These are phyloP conservation scores for Melastoma malabathricum DNA, from an alignment of 345 rosid species.

Conservation along the genomic window DNA sequence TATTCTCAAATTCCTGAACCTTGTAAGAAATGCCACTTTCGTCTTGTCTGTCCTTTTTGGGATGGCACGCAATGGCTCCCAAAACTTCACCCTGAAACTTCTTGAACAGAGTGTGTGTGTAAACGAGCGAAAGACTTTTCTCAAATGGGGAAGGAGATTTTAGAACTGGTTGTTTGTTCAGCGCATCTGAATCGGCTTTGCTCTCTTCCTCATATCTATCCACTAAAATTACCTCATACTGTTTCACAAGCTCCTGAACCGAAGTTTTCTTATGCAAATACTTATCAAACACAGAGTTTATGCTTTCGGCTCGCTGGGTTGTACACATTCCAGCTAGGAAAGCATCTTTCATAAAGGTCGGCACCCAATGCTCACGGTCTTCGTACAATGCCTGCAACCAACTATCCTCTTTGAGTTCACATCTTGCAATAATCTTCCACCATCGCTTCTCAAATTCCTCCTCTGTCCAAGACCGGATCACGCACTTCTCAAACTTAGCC, in stretches of 20 bases:
- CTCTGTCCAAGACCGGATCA: constrained; percentile 43
- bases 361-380: constrained; percentile 45
- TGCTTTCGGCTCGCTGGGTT: constrained; percentile 31
- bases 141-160: constrained; percentile 57
- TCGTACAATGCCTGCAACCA: constrained; percentile 35
- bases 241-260: constrained; percentile 44
- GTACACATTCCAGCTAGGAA: constrained; percentile 45
- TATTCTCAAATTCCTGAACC: constrained; percentile 45
- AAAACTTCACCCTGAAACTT: constrained; percentile 45
- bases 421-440: constrained; percentile 42
- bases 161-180: constrained; percentile 42
- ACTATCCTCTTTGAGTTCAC: constrained; percentile 33
- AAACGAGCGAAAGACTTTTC: constrained; percentile 35
- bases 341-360: constrained; percentile 25
- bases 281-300: constrained; percentile 44
- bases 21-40: constrained; percentile 19
- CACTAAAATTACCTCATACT: constrained; percentile 44
- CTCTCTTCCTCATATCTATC: constrained; percentile 50
- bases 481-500: constrained; percentile 32
- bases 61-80: constrained; percentile 52
- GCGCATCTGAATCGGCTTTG: too few species aligned
- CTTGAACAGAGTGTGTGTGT: constrained; percentile 40
- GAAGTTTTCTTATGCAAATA: constrained; percentile 42
- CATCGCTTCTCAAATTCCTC: constrained; percentile 41
- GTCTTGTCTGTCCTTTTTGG: constrained; percentile 26